Percentiles rank a stretch among this genome's conserved stretches.
Conservation (phyloP, 495 filamentous ascomycete genomes). For the Penicillium dipodomyicola region DNA sequence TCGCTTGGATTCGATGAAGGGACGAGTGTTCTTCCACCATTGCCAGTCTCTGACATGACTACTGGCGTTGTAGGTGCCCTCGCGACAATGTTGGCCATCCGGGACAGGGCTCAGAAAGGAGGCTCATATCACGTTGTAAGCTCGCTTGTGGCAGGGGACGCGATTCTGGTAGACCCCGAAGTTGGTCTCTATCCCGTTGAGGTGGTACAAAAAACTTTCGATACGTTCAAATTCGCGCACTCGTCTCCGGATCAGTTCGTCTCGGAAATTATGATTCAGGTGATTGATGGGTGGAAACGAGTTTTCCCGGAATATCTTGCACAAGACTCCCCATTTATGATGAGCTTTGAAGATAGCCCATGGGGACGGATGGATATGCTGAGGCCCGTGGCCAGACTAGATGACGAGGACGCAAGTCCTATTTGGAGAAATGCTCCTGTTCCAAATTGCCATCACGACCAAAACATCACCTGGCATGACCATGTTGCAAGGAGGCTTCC, state of each 20-base stretch:
- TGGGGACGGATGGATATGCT: conserved; percentile 26
- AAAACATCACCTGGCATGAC: conserved; percentile 20
- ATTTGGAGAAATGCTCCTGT: conserved; percentile 26
- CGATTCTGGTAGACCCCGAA: conserved; percentile 18
- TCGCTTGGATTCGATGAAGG: conserved; percentile 62
- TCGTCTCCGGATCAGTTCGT: conserved; percentile 28
- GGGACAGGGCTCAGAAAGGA: conserved; percentile 28
- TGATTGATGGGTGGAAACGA: conserved; percentile 33
- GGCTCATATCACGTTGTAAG: conserved; percentile 29
- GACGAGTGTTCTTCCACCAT: conserved; percentile 60
- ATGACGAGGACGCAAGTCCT: conserved; percentile 24
- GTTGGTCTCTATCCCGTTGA: conserved; percentile 28
- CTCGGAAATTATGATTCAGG: conserved; percentile 28
- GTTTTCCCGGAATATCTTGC: conserved; percentile 25
- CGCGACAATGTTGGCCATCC: conserved; percentile 48
- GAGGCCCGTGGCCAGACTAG: conserved; percentile 26
- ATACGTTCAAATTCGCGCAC: conserved; percentile 14
- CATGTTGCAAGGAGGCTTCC: neutral
- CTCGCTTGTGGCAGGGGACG: conserved; percentile 29
- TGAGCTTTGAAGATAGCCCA: conserved; percentile 21
- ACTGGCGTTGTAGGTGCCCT: conserved; percentile 58
- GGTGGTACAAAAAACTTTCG: conserved; percentile 17
- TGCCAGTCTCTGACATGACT: conserved; percentile 70
- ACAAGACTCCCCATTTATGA: conserved; percentile 28
- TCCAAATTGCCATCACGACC: conserved; percentile 27